A percentile compares a stretch with the other conserved stretches of the same genome.
Conservation (phyloP, 2,329 filamentous ascomycete species). For the Ophiostoma quercus region DNA sequence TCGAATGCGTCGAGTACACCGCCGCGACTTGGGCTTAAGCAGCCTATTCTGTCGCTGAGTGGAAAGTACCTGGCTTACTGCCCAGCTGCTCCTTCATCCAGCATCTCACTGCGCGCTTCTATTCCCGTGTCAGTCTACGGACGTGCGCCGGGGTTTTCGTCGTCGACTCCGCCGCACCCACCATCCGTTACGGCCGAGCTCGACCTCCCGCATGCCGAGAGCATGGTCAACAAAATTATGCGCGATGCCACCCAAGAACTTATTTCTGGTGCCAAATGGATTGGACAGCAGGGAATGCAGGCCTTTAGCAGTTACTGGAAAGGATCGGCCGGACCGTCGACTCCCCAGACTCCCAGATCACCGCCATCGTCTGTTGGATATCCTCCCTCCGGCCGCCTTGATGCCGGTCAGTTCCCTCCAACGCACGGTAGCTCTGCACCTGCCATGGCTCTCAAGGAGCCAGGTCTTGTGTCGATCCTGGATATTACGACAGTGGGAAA, state of each 20-base stretch:
- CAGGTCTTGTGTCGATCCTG: conserved; percentile 68
- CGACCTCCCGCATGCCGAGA: conserved; percentile 66
- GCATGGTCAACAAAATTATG: conserved; percentile 69
- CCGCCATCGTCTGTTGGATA: conserved; percentile 31
- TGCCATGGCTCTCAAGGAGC: conserved; percentile 53
- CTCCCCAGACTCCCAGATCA: conserved; percentile 44
- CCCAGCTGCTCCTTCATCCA: conserved; percentile 65
- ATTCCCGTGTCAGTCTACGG: conserved; percentile 52
- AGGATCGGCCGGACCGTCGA: conserved; percentile 38
- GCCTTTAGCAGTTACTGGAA: conserved; percentile 81
- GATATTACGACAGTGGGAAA: conserved; percentile 59
- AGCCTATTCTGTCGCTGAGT: conserved; percentile 63
- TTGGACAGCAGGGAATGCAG: conserved; percentile 69
- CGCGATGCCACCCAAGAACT: conserved; percentile 74
- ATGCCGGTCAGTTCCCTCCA: conserved; percentile 61
- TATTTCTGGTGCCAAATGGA: conserved; percentile 68
- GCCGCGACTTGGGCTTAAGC: conserved; percentile 46
- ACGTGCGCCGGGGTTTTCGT: conserved; percentile 52
- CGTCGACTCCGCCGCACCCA: conserved; percentile 63
- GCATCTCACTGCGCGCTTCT: conserved; percentile 63
- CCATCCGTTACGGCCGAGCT: conserved; percentile 62
- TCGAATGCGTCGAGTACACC: conserved; percentile 36
- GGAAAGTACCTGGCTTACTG: conserved; percentile 74
- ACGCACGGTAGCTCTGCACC: conserved; percentile 63
- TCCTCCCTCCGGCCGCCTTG: conserved; percentile 37